These are phyloP conservation scores for Naumovozyma castellii DNA, from an alignment of 805 yeast species.

Conservation along the genomic window DNA sequence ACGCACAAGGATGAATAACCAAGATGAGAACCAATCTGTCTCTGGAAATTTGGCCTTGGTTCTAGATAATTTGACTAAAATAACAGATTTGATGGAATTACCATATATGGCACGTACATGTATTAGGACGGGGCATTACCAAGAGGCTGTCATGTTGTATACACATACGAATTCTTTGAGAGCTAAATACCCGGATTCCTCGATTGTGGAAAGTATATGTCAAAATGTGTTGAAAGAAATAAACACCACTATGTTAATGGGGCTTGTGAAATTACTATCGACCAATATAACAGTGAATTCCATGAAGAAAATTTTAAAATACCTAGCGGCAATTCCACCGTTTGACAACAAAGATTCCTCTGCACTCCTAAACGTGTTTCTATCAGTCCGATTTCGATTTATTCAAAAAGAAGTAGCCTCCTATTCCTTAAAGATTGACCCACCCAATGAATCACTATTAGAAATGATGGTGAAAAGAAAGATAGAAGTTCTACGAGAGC, in stretches of 20 bases:
- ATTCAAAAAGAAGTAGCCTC: constrained; percentile 52
- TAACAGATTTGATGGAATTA: constrained; percentile 70
- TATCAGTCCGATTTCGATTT: constrained; percentile 61
- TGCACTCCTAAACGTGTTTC: constrained; percentile 43
- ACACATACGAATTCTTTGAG: constrained; percentile 60
- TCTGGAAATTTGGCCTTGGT: constrained; percentile 31
- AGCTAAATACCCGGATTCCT: constrained; percentile 49
- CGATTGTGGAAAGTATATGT: constrained; percentile 23
- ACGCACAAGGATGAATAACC: constrained; percentile 12
- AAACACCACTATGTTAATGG: constrained; percentile 52
- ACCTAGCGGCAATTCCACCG: constrained; percentile 59
- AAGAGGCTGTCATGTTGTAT: constrained; percentile 80
- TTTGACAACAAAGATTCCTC: constrained; percentile 30
- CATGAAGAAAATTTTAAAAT: constrained; percentile 67
- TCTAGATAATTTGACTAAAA: constrained; percentile 54
- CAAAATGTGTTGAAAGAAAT: constrained; percentile 23
- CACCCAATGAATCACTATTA: constrained; percentile 14
- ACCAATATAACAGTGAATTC: constrained; percentile 75
- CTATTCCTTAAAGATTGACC: constrained; percentile 13
- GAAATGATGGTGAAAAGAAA: constrained; percentile 49
- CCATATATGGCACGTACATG: constrained; percentile 81
- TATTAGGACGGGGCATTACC: constrained; percentile 75
- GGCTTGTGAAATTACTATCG: constrained; percentile 56
- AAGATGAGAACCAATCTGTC: constrained; percentile 6
- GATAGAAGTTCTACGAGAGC: constrained; percentile 79